Base-by-base conservation (phyloP, 2,329 filamentous ascomycete species). In the Aureobasidium leucospermi region DNA sequence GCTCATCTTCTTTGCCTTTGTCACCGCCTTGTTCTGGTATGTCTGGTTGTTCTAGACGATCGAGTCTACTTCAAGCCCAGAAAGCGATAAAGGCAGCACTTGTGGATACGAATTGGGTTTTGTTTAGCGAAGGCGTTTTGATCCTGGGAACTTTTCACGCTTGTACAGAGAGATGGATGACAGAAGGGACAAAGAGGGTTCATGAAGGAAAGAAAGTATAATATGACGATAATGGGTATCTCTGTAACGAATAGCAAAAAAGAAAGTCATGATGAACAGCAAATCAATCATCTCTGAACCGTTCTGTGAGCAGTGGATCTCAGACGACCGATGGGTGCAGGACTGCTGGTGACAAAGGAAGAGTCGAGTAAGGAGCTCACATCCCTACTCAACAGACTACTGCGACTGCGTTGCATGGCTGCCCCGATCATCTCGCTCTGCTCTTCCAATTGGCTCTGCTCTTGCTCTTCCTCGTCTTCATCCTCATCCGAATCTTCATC, bases 1-100 rank as follows among this genome's bases (percentile, higher is more conserved):
- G 94, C 73, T 96, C 55, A 81, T 79, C 45, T 99, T 99, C 75
- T 96, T 99, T 72, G 80, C 85, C 6, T 88, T 86, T 38, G 89
- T 97, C 16, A 83, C 87, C 63, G 71, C 93, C 59, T 73, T 97
- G 65, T 99, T 99, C 74, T 84, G 85, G 66, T 99, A 93, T 73
- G 93, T 97, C 61, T 96, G 93, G 92, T 74, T 96, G 62, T 94
- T 63, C 51, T 63, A 56, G 51, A 29, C 19, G 29, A 7, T n/a
- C 23, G 23, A 23, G 23, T 23, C 23, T 4, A 23, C 23, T 3
- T 23, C 23, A 1, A 23, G 23, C 23, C 23, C 23, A 23, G 23
- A 23, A 23, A 23, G 19, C 19, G 3, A 23, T 23, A 23, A 23
- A 23, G 19, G 19, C 19, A 23, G 19, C 19, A 23, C 19, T 23